A percentile compares a stretch with the other conserved stretches of the same genome.
These are phyloP conservation scores for Aquilaria agallochum DNA, from an alignment of 441 rosid species.

Conservation along the genomic window DNA sequence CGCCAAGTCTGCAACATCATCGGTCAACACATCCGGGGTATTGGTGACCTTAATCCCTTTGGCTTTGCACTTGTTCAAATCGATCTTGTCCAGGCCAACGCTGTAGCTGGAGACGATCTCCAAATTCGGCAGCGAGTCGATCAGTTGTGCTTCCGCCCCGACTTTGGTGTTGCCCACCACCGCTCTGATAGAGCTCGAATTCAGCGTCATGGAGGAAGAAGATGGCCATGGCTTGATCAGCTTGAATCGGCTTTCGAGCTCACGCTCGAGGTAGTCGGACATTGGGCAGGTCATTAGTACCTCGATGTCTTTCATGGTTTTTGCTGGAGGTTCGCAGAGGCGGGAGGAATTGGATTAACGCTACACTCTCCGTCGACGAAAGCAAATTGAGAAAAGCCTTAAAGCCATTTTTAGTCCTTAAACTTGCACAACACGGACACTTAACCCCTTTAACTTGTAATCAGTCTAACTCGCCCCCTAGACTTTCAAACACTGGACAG, in stretches of 20 bases:
- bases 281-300: conserved; percentile 55
- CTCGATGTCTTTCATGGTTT: conserved; percentile 34
- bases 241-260: conserved; percentile 46
- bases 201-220: conserved; percentile 25
- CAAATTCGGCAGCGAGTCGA: conserved; percentile 44
- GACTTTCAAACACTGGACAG: no score
- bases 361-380: no score
- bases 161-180: conserved; percentile 40
- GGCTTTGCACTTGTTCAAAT: conserved; percentile 48
- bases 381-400: no score
- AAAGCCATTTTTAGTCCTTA: no score
- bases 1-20: conserved; percentile 60
- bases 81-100: conserved; percentile 56
- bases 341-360: not conserved
- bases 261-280: conserved; percentile 38
- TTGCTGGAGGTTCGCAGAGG: not conserved
- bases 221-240: conserved; percentile 42
- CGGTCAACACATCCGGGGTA: conserved; percentile 65
- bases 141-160: conserved; percentile 57
- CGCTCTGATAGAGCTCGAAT: conserved; percentile 38
- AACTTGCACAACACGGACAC: no score
- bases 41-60: conserved; percentile 54
- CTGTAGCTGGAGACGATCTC: conserved; percentile 58
- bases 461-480: no score
- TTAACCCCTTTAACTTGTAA: no score